Conservation (phyloP, 2,329 filamentous ascomycete genomes). For the Dryadomyces quercivorus region DNA sequence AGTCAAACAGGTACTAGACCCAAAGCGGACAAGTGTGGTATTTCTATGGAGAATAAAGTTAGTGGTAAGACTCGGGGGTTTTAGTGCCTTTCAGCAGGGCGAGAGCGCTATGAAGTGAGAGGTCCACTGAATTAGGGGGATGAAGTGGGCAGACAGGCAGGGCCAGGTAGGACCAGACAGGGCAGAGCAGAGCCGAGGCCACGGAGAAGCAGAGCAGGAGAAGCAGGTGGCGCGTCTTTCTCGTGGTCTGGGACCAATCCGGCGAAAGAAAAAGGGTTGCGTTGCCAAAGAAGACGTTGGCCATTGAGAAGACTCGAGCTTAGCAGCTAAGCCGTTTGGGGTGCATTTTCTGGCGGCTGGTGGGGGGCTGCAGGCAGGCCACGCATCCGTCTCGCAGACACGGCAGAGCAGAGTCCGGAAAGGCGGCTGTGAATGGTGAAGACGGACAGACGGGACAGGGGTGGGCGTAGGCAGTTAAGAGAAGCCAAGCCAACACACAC, state of each 20-base stretch:
- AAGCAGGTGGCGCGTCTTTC: not conserved
- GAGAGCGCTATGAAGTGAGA: not conserved
- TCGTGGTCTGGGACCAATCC: too few relatives aligned
- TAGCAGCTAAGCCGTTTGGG: not conserved
- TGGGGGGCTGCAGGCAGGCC: not conserved
- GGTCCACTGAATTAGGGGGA: not conserved
- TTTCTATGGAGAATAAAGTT: slow-evolving; percentile 1
- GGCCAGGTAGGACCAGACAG: too few relatives aligned
- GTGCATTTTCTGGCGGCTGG: not conserved
- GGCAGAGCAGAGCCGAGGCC: not conserved
- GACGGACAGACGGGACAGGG: not conserved
- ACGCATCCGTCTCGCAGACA: not conserved
- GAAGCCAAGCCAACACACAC: not conserved
- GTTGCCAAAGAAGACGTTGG: too few relatives aligned
- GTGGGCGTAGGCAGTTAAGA: not conserved
- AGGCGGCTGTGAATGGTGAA: not conserved
- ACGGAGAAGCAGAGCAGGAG: not conserved
- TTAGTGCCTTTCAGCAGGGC: not conserved
- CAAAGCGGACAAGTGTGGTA: not conserved
- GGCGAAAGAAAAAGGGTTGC: too few relatives aligned
- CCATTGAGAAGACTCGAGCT: too few relatives aligned
- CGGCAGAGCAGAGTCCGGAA: not conserved
- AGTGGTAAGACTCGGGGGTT: not conserved
- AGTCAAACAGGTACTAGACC: not conserved
- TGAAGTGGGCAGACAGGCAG: not conserved